Evolutionary conservation across 805 yeast species (phyloP).

Genomic region (Candida anglica): DNA sequence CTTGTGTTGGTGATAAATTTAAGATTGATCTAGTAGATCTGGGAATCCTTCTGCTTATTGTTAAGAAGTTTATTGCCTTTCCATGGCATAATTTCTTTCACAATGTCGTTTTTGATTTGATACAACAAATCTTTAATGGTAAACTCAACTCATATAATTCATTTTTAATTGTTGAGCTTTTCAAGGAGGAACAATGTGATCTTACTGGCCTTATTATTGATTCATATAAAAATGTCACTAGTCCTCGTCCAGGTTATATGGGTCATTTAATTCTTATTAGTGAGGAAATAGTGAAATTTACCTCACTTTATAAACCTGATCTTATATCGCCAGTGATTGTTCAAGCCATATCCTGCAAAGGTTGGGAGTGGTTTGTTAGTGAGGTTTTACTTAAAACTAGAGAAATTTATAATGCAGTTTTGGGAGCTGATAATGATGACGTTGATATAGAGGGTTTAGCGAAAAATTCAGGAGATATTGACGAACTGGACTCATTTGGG

Average conservation of each 20-base stretch:
- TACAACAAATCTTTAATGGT: conserved; percentile 93
- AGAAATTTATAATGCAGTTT: conserved; percentile 53
- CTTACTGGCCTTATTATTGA: conserved; percentile 24
- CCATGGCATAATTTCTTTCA: conserved; percentile 98
- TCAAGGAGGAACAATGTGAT: conserved; percentile 15
- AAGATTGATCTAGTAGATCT: conserved; percentile 80
- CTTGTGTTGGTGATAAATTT: conserved; percentile 83
- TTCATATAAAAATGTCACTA: conserved; percentile 25
- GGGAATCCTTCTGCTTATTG: conserved; percentile 61
- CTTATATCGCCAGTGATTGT: conserved; percentile 52
- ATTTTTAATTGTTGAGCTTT: conserved; percentile 32
- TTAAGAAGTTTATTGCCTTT: conserved; percentile 71
- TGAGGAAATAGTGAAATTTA: conserved; percentile 92
- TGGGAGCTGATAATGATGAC: conserved; percentile 42
- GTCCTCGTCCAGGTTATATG: conserved; percentile 85
- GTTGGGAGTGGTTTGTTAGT: conserved; percentile 50
- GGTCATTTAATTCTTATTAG: conserved; percentile 94
- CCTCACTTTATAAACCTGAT: conserved; percentile 57
- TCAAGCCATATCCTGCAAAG: conserved; percentile 42
- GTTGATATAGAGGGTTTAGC: conserved; percentile 21
- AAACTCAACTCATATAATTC: conserved; percentile 83
- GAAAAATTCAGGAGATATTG: not conserved
- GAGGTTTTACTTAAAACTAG: conserved; percentile 48
- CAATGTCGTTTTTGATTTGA: conserved; percentile 93
- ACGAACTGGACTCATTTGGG: conserved; percentile 10